Conservation (phyloP, 768 basidiomycete genomes). For the Kwoniella mangroviensis region DNA sequence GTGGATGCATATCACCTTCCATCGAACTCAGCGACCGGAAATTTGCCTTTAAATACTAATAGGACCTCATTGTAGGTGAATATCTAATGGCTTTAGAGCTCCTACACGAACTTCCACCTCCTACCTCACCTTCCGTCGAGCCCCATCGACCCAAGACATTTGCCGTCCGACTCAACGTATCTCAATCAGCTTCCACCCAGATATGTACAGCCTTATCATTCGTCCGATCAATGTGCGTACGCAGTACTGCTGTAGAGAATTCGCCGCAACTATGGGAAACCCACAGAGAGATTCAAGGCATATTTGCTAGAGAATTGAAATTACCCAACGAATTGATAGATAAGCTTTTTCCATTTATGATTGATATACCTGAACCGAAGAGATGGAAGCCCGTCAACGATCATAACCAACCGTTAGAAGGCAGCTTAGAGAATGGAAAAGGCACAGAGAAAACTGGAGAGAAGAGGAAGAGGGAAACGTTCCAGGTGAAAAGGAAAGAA, state of each 20-base stretch:
- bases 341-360: conserved; percentile 13
- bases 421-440: not conserved
- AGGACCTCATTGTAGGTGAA: conserved; percentile 8
- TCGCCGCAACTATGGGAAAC: conserved; percentile 12
- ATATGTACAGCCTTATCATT: conserved; percentile 1
- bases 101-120: conserved; percentile 10
- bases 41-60: not conserved
- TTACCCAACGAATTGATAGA: conserved; percentile 12
- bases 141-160: conserved; percentile 14
- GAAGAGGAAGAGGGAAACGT: not conserved
- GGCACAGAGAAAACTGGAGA: not conserved
- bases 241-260: not conserved
- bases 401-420: not conserved
- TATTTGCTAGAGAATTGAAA: conserved; percentile 3
- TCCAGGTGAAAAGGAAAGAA: not conserved
- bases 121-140: not conserved
- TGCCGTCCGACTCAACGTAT: conserved; percentile 16
- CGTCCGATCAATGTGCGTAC: conserved; percentile 2
- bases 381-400: conserved; percentile 15
- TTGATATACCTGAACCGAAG: not conserved
- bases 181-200: conserved; percentile 11
- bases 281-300: not conserved
- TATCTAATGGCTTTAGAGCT: conserved; percentile 10
- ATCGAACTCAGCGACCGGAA: too few species aligned
- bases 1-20: not conserved